These are phyloP conservation scores for Striga hermonthica DNA, from an alignment of 305 asterid species.

Conservation along the genomic window DNA sequence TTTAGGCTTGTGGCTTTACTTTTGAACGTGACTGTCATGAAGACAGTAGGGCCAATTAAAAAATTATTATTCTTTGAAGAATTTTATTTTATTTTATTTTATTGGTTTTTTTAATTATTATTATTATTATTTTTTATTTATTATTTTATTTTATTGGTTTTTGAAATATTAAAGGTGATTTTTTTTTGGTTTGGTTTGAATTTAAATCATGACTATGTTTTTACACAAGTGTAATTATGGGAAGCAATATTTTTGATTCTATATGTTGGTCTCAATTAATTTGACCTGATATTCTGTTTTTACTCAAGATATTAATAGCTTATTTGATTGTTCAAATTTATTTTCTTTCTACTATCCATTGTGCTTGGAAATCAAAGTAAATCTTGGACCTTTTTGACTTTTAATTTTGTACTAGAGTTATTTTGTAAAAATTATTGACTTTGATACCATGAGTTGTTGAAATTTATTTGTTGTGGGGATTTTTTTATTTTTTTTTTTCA, in stretches of 20 bases:
- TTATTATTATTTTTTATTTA: neutral
- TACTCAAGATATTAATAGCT: neutral
- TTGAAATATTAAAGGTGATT: neutral
- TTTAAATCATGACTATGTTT: neutral
- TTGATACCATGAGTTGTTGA: no score
- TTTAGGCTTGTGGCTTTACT: slow-evolving; percentile 26
- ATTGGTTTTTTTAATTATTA: neutral
- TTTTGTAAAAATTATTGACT: no score
- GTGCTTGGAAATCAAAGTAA: no score
- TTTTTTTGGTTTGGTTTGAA: neutral
- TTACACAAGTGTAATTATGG: neutral
- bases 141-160: neutral
- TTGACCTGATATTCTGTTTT: neutral
- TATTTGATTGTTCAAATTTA: neutral
- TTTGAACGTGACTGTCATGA: slow-evolving; percentile 37
- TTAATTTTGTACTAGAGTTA: no score
- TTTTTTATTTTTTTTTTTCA: no score
- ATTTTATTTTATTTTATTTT: neutral
- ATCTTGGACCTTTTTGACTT: no score
- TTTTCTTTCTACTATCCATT: neutral
- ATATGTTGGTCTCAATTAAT: neutral
- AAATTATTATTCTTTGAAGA: neutral
- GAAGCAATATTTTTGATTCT: neutral
- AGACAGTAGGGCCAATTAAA: slow-evolving; percentile 34
- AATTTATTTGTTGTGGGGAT: no score